Percentiles rank a stretch among this genome's conserved stretches.
These are phyloP conservation scores for Ophioceras dolichostomum DNA, from an alignment of 2,329 filamentous ascomycete genomes.

Conservation along the genomic window DNA sequence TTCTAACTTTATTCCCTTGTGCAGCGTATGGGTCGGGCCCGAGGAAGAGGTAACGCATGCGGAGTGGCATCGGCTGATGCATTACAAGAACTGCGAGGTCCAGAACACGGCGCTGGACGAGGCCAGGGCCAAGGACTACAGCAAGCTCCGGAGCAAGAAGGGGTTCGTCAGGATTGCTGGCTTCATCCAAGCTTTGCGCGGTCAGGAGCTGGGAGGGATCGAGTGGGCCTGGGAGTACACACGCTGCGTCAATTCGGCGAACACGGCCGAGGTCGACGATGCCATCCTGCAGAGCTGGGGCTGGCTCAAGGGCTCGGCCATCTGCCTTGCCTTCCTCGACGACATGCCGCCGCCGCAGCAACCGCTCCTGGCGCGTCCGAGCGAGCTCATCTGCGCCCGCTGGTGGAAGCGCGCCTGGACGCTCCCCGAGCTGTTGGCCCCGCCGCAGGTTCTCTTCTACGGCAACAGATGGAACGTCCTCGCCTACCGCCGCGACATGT, in stretches of 20 bases:
- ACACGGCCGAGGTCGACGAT: not conserved
- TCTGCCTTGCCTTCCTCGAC: not conserved
- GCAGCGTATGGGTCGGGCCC: not conserved
- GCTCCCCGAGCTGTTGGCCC: not conserved
- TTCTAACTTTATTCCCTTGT: too few species aligned
- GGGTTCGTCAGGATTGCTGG: not conserved
- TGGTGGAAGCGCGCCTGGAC: not conserved
- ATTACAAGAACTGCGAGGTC: not conserved
- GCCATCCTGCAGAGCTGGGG: not conserved
- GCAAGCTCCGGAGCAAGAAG: not conserved
- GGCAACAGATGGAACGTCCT: not conserved
- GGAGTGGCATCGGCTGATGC: not conserved
- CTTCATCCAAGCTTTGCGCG: not conserved
- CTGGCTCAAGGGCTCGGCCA: not conserved
- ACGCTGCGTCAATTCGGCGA: not conserved
- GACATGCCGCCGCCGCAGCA: not conserved
- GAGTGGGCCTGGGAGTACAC: not conserved
- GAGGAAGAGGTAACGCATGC: not conserved
- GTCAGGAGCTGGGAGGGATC: too few species aligned
- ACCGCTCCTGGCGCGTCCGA: not conserved
- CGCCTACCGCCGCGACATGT: not conserved
- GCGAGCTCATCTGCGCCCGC: not conserved
- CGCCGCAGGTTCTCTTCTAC: not conserved
- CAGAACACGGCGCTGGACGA: not conserved
- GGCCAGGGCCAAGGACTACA: not conserved